Conservation (phyloP, 2,329 filamentous ascomycete genomes). For the Thelonectria rubi region DNA sequence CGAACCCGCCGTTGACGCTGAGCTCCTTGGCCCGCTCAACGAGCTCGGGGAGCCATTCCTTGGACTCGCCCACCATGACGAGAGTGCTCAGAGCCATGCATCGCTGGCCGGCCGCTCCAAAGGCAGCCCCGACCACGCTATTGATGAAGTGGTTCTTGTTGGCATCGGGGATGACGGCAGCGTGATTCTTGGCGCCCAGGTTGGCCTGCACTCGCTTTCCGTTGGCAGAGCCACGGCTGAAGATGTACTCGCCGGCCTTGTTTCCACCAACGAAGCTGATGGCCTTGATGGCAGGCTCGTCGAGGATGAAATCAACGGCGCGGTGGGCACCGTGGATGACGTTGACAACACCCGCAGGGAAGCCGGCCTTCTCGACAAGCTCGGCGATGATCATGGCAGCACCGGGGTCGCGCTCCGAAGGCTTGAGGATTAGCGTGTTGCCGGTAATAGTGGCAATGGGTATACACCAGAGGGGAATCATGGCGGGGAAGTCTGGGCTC, state of each 20-base stretch:
- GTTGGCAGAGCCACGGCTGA: constrained; percentile 78
- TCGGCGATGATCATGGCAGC: constrained; percentile 87
- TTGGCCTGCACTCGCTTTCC: constrained; percentile 91
- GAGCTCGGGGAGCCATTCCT: constrained; percentile 81
- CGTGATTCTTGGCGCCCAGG: constrained; percentile 89
- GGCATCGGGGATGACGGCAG: constrained; percentile 83
- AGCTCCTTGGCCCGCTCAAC: constrained; percentile 78
- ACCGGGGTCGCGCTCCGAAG: constrained; percentile 85
- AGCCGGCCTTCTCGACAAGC: constrained; percentile 80
- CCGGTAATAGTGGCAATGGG: constrained; percentile 85
- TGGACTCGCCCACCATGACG: constrained; percentile 85
- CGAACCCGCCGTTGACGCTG: constrained; percentile 82
- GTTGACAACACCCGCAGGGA: constrained; percentile 84
- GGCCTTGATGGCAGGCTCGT: constrained; percentile 86
- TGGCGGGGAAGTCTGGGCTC: constrained; percentile 81
- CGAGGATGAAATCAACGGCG: constrained; percentile 87
- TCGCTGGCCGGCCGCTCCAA: constrained; percentile 84
- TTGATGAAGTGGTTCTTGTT: constrained; percentile 92
- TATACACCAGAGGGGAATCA: constrained; percentile 93
- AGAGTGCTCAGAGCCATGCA: constrained; percentile 89
- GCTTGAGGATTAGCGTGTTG: constrained; percentile 86
- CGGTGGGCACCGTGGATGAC: constrained; percentile 82
- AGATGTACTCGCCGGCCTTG: constrained; percentile 91
- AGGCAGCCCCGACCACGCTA: constrained; percentile 83
- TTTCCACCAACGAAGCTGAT: constrained; percentile 88